Percentiles rank a stretch among this genome's conserved stretches.
Conservation (phyloP, 2,329 filamentous ascomycete genomes). For the Aureobasidium mangrovei region DNA sequence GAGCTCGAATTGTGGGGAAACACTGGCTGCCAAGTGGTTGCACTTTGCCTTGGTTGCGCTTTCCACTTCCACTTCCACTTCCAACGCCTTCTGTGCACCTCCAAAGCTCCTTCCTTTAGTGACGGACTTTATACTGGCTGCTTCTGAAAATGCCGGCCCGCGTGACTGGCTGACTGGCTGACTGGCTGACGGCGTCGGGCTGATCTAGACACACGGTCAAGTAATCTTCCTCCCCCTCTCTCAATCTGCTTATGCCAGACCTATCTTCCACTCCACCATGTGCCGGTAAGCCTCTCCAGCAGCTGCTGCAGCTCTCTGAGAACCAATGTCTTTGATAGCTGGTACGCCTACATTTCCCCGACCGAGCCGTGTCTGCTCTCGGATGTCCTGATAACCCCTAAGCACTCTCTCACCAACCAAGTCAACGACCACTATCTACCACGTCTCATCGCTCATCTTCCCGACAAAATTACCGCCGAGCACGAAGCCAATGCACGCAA, state of each 20-base stretch:
- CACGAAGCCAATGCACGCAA: slow-evolving; percentile 42
- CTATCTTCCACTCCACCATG: slow-evolving; percentile 18
- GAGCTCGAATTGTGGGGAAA: too few relatives aligned
- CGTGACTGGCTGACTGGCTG: too few relatives aligned
- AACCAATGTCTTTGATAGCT: slow-evolving; percentile 34
- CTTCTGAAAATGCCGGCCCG: background rate
- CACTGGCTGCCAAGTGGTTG: too few relatives aligned
- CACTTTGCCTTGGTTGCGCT: too few relatives aligned
- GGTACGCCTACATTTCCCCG: slow-evolving; percentile 48
- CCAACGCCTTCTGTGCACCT: too few relatives aligned
- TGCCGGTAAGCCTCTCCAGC: slow-evolving; percentile 23
- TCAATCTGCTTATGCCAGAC: background rate
- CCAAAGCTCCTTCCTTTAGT: too few relatives aligned
- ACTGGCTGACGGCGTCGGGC: background rate
- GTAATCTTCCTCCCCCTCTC: background rate
- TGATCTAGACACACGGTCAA: background rate
- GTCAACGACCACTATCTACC: slow-evolving; percentile 47
- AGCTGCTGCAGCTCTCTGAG: background rate
- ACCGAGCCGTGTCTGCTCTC: slow-evolving; percentile 46
- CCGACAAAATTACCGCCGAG: slow-evolving; percentile 29
- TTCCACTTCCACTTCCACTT: too few relatives aligned
- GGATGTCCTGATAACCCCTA: slow-evolving; percentile 43
- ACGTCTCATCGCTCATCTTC: slow-evolving; percentile 38
- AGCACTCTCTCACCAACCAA: slow-evolving; percentile 38
- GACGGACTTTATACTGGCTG: too few relatives aligned